Evolutionary conservation across 2,329 filamentous ascomycete species (phyloP).

Genomic region (Stemphylium vesicarium): DNA sequence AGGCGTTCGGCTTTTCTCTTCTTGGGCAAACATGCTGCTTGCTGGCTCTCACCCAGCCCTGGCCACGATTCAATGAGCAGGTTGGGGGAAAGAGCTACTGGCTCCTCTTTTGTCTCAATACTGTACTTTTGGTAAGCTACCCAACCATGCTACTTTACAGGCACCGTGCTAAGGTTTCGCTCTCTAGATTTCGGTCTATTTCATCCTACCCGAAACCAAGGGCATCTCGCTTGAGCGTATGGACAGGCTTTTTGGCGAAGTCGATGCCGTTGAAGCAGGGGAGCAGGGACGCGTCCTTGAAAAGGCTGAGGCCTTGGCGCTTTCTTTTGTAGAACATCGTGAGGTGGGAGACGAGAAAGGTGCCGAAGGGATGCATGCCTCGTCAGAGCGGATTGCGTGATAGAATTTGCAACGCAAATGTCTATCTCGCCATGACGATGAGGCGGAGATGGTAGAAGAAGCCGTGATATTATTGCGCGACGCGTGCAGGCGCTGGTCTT

Average conservation of each 20-base stretch:
- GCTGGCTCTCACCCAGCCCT: slow-evolving; percentile 9
- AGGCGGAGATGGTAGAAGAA: too few species aligned
- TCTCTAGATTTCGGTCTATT: not conserved
- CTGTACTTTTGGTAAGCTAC: slow-evolving; percentile 4
- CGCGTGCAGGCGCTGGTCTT: too few species aligned
- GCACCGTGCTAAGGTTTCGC: not conserved
- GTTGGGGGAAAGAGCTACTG: slow-evolving; percentile 12
- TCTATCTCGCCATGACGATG: too few species aligned
- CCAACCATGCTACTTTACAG: not conserved
- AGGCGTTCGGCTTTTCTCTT: slow-evolving; percentile 10
- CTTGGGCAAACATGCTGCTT: slow-evolving; percentile 8
- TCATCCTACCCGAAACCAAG: slow-evolving; percentile 5
- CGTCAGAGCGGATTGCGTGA: not conserved
- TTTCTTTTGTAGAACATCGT: not conserved
- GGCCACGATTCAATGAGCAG: slow-evolving; percentile 7
- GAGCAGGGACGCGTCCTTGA: not conserved
- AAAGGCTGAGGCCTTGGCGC: not conserved
- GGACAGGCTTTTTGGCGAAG: not conserved
- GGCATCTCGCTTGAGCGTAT: not conserved
- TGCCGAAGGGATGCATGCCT: not conserved
- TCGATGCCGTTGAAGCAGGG: slow-evolving; percentile 8
- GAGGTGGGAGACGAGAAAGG: not conserved
- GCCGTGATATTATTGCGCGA: too few species aligned
- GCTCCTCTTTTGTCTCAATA: slow-evolving; percentile 9
- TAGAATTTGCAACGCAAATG: not conserved